Conservation (phyloP, 192 early-diverging fungal species). For the Haplosporangium gracile region DNA sequence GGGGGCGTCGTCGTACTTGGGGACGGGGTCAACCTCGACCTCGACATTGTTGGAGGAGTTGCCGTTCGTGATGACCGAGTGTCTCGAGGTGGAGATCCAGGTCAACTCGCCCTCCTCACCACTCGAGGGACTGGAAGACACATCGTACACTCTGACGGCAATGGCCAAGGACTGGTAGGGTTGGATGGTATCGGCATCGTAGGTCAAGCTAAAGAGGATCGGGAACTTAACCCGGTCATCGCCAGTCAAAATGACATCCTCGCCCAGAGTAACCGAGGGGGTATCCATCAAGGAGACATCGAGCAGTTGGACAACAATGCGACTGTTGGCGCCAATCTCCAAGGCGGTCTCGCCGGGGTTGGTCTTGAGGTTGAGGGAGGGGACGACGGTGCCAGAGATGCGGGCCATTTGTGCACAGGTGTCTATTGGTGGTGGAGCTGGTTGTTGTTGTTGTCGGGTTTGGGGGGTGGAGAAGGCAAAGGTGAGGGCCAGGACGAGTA, state of each 20-base stretch:
- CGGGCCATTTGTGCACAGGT: background rate
- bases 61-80: constrained; percentile 24
- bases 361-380: background rate
- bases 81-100: constrained; percentile 23
- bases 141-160: constrained; percentile 16
- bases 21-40: constrained; percentile 4
- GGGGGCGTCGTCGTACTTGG: background rate
- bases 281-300: constrained; percentile 42
- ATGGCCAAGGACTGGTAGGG: constrained; percentile 4
- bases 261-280: constrained; percentile 20
- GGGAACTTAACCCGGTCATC: constrained; percentile 1
- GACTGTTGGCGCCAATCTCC: constrained; percentile 22
- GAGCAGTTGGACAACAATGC: constrained; percentile 21
- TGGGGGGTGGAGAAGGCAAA: background rate
- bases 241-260: constrained; percentile 6
- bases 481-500: background rate
- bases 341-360: background rate
- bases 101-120: background rate
- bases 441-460: too few relatives aligned
- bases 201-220: constrained; percentile 13
- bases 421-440: background rate
- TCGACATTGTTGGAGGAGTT: constrained; percentile 22
- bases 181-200: background rate
- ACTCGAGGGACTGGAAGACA: background rate
- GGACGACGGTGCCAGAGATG: background rate